These are phyloP conservation scores for Suillus bovinus DNA, from an alignment of 768 basidiomycete species.

Conservation along the genomic window DNA sequence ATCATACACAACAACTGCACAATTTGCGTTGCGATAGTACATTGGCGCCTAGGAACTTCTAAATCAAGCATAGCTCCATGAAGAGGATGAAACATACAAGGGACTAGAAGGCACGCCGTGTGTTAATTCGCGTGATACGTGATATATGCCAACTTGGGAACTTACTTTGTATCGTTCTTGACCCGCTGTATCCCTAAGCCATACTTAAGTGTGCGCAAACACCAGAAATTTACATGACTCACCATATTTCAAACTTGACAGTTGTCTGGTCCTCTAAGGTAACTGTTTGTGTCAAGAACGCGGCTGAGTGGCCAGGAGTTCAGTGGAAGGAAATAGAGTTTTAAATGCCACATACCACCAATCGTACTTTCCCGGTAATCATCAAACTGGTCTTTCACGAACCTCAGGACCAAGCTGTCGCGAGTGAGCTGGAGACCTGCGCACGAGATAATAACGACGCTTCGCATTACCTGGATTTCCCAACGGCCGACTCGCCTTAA, in stretches of 20 bases:
- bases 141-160: background rate
- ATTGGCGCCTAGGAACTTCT: conserved; percentile 69
- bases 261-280: conserved; percentile 84
- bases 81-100: conserved; percentile 39
- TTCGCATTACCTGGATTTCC: conserved; percentile 80
- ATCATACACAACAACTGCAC: conserved; percentile 94
- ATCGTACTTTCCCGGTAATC: conserved; percentile 96
- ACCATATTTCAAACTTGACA: conserved; percentile 99
- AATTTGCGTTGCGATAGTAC: conserved; percentile 96
- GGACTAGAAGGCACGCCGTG: conserved; percentile 31
- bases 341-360: conserved; percentile 56
- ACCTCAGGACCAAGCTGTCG: conserved; percentile 85
- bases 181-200: conserved; percentile 86
- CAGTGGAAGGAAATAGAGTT: conserved; percentile 13
- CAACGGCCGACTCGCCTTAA: conserved; percentile 94
- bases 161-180: conserved; percentile 92
- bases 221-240: conserved; percentile 24
- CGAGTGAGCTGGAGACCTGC: conserved; percentile 25
- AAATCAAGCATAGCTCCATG: conserved; percentile 3
- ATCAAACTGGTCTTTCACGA: conserved; percentile 96
- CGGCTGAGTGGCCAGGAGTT: conserved; percentile 53
- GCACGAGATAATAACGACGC: conserved; percentile 12
- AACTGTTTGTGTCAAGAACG: conserved; percentile 98
- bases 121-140: conserved; percentile 7
- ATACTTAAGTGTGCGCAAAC: conserved; percentile 7